Percentiles rank a stretch among this genome's conserved stretches.
These are phyloP conservation scores for Ceratobasidium sp. DNA, from an alignment of 1,284 basidiomycete genomes.

Conservation along the genomic window DNA sequence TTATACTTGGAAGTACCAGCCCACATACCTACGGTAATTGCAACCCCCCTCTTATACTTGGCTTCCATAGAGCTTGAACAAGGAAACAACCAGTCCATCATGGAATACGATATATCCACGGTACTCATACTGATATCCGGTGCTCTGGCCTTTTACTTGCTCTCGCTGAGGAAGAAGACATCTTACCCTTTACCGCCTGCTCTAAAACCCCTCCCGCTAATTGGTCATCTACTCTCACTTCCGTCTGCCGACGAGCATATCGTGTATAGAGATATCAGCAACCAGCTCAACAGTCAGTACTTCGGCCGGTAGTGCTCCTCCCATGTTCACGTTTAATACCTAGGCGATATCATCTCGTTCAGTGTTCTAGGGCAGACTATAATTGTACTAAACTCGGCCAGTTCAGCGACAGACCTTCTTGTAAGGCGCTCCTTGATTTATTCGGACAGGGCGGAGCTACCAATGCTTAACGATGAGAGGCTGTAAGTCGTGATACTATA, in stretches of 20 bases:
- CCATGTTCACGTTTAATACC: neutral
- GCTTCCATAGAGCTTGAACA: no score
- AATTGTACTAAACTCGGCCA: constrained; percentile 46
- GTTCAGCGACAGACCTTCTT: constrained; percentile 44
- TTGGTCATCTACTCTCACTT: constrained; percentile 24
- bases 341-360: constrained; percentile 39
- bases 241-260: constrained; percentile 21
- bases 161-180: no score
- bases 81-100: no score
- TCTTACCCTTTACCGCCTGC: constrained; percentile 22
- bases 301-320: no score
- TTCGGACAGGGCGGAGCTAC: constrained; percentile 37
- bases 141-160: no score
- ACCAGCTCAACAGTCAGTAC: constrained; percentile 24
- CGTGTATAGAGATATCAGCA: constrained; percentile 22
- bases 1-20: no score
- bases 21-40: no score
- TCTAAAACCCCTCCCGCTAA: neutral
- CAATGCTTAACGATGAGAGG: constrained; percentile 26
- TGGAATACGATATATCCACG: no score
- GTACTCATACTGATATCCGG: no score
- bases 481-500: constrained; percentile 6
- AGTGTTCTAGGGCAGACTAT: constrained; percentile 35
- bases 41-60: no score
- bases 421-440: constrained; percentile 47